Evolutionary conservation across 208 protist species (phyloP), one percentile per base, ranked within the genome.

Genomic region (Lotmaria passim): DNA sequence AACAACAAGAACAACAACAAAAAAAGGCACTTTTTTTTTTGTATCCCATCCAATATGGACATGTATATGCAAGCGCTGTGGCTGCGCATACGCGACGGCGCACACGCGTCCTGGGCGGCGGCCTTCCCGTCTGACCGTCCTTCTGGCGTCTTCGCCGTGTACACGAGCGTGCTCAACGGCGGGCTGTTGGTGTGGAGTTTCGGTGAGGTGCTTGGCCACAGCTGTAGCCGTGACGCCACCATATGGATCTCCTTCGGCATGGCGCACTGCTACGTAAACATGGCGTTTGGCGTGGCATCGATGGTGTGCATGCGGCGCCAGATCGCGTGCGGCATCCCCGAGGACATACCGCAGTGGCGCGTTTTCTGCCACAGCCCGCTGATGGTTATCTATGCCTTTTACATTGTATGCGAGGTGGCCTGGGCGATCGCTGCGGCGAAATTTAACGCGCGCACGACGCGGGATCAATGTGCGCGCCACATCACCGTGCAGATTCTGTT

Each of bases 71-170:
- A 69, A 24, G 30, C 41, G 14, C 36, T 74, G 23, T 48, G 61
- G 31, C 52, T 87, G 52, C 66, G 73, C 31, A 24, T 87, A 11
- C 36, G 36, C 0, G 81, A 83, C 26, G 36, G 28, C 6, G 36
- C 51, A 5, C 55, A 66, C 2, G 38, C 52, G 8, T 66, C 81
- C 34, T 66, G 72, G 65, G 7, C 46, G 10, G 63, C 75, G 1
- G 50, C 69, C 1, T 69, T 93, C 15, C 90, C 90, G 3, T 79
- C 73, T 11, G 90, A 95, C 61, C 86, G 90, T 8, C 87, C 90
- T 2, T 93, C 86, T 30, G 81, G 83, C 11, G 5, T 83, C n/a
- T 93, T 89, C 48, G 68, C 82, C 23, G 21, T 93, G 21, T 69
- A 82, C 33, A 67, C 59, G 23, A 66, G 78, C 11, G 17, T 87